Conservation (phyloP, 257 asterid species). For the Ophiorrhiza pumila region DNA sequence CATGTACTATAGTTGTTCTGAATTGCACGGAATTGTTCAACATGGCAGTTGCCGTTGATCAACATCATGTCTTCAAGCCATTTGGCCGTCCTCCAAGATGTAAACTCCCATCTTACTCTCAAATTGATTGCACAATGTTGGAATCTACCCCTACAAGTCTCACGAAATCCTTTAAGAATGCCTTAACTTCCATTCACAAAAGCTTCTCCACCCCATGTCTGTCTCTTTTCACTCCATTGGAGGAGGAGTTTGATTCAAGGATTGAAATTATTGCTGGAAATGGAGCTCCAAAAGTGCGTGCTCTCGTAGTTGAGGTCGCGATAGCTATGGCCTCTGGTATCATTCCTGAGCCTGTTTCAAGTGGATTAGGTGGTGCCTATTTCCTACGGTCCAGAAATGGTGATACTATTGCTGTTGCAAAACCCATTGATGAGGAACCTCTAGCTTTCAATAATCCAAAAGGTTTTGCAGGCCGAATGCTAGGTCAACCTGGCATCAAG, state of each 20-base stretch:
- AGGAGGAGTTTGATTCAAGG: conserved; percentile 41
- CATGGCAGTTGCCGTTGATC: conserved; percentile 89
- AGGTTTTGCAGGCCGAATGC: conserved; percentile 77
- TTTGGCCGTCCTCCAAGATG: conserved; percentile 77
- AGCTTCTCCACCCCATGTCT: conserved; percentile 90
- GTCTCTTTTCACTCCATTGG: conserved; percentile 39
- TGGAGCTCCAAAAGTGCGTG: conserved; percentile 58
- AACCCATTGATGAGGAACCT: conserved; percentile 96
- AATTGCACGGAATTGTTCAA: conserved; percentile 56
- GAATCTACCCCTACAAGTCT: conserved; percentile 44
- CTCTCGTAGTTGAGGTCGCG: conserved; percentile 77
- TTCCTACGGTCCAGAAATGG: conserved; percentile 58
- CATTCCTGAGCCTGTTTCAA: conserved; percentile 71
- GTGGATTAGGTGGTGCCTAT: conserved; percentile 95
- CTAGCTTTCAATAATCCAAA: conserved; percentile 88
- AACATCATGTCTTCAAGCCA: conserved; percentile 77
- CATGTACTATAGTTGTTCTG: conserved; percentile 57
- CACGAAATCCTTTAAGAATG: conserved; percentile 40
- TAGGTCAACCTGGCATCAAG: conserved; percentile 93
- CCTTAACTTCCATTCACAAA: conserved; percentile 57
- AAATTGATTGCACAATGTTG: conserved; percentile 65
- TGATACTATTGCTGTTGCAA: conserved; percentile 69
- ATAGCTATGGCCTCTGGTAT: conserved; percentile 83
- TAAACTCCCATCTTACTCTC: conserved; percentile 83
- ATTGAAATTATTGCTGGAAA: conserved; percentile 75